Evolutionary conservation across 106 monocot species (phyloP), one percentile per base, ranked within the genome.

Genomic region (Triglochin maritima): DNA sequence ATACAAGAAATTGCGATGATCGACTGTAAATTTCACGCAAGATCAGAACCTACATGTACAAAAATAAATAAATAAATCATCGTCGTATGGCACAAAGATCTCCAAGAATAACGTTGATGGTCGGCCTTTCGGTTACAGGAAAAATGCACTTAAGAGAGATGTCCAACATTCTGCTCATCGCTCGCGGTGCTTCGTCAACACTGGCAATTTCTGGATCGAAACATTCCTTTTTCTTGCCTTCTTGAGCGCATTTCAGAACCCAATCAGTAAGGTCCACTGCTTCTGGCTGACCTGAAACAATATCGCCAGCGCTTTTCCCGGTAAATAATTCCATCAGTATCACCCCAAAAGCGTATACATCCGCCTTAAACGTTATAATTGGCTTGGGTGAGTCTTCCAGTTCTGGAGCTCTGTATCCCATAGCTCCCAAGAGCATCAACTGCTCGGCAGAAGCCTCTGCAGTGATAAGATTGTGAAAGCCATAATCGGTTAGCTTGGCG

Each of bases 181-280:
- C 64, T 46, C 46, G 46, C 14, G 15, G 56, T 57, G 65, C 64
- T 65, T 65, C 64, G 3, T 44, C 65, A 7, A 43, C 62, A n/a
- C 52, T 58, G 6, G 65, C 13, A 14, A 73, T 73, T 29, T 58
- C 65, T 5, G 17, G 6, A 16, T 73, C 73, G 9, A 57, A 73
- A 47, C 64, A 73, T 14, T 73, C 73, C 16, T 17, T 56, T 48
- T 1, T 17, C 44, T 54, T 64, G 6, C 65, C 64, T 57, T 65
- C 56, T 47, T 58, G 56, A 3, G 64, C 65, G 9, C 49, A 66
- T 56, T 63, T 65, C n/a, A 29, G 44, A 11, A 73, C 73, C 73
- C 73, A 73, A 14, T 73, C 73, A 2, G 57, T 58, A 4, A 73
- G 73, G 49, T 73, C 73, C 7, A 73, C 73, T n/a, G 64, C 57